Base-by-base conservation (phyloP, 2,329 filamentous ascomycete genomes). In the Trichoderma sp. region DNA sequence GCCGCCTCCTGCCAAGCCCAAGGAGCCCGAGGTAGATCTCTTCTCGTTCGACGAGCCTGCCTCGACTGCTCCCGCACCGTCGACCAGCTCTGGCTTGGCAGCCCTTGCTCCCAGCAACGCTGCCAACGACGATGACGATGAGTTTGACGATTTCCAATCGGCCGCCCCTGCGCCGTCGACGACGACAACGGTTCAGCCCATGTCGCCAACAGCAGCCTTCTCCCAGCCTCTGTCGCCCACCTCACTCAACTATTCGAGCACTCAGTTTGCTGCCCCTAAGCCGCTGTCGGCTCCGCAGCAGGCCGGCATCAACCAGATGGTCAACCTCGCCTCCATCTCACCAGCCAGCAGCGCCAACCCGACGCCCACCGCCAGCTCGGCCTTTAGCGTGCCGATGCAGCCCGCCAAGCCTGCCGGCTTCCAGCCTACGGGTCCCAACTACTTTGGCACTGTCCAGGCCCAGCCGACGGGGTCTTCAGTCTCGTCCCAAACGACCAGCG, bases 131-230 rank as follows among this genome's bases (percentile, higher is more conserved):
- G 88, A 86, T 68, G 94, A 97, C 69, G 93, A 97, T 70, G 95
- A 97, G 68, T 98, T 98, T 73, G 95, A 98, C 74, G 95, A 99
- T 74, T 98, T 98, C 82, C 92, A 97, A 77, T 96, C 93, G 52
- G 52, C 52, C 34, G 34, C 34, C 10, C 34, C 34, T 15, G 48
- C 48, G 9, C 48, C 48, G 21, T 94, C 94, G 15, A 81, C 90
- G 3, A 86, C 89, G 19, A 26, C 57, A 19, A 47, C 57, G 30
- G 30, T 9, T 28, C 77, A 77, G n/a, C 74, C 82, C 12, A 75
- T 81, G 19, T 77, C 82, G 69, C 70, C 80, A 73, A 72, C 78
- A 21, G 72, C 78, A 28, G 70, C 66, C 10, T 71, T 74, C 60
- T 69, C 70, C 12, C 75, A 77, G 79, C 71, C 83, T 72, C 64